Base-by-base conservation (phyloP, 345 rosid species). In the Populus ilicifolia region DNA sequence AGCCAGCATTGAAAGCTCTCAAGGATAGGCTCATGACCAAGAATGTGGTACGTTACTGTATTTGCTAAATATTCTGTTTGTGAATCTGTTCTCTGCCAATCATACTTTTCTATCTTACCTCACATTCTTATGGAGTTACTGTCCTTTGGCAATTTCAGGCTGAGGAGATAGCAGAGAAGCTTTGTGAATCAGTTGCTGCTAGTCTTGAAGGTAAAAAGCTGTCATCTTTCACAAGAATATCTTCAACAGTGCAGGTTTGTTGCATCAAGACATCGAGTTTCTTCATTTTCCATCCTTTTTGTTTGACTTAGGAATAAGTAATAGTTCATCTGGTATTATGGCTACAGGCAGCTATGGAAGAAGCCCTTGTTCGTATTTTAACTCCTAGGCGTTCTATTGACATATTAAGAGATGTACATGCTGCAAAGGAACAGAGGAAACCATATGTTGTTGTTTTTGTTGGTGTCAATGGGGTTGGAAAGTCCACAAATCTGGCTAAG, bases 11-110 rank as follows among this genome's bases (percentile, higher is more conserved):
- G 84, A 94, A 88, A 82, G 98, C 94, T 83, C 97, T 96, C 33
- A 96, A 94, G 88, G 99, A 96, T 79, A 89, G 97, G 85, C 90
- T 96, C 71, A 96, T 96, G 99, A 91, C 97, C 88, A 96, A 96
- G 92, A 96, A 96, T 86, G 99, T 96, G 94, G 99, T 94, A 91
- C 81, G 91, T 78, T 67, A 11, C 17, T 36, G 27, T 77, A 7
- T 71, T 36, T 72, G 25, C 59, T 43, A 1, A n/a, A 50, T 78
- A 52, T 63, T 61, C 20, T 52, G 8, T 39, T 39, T 50, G 38
- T 46, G 65, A 17, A 23, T 71, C 70, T 16, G 8, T 72, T 70
- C 73, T 67, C 23, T 17, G 67, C 75, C 69, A 17, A 62, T 69
- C 10, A 21, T 70, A 33, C 69, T 66, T 68, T n/a, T 64, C 27